Evolutionary conservation across 2,329 filamentous ascomycete genomes (phyloP).

Genomic region (Cytospora piceicola): DNA sequence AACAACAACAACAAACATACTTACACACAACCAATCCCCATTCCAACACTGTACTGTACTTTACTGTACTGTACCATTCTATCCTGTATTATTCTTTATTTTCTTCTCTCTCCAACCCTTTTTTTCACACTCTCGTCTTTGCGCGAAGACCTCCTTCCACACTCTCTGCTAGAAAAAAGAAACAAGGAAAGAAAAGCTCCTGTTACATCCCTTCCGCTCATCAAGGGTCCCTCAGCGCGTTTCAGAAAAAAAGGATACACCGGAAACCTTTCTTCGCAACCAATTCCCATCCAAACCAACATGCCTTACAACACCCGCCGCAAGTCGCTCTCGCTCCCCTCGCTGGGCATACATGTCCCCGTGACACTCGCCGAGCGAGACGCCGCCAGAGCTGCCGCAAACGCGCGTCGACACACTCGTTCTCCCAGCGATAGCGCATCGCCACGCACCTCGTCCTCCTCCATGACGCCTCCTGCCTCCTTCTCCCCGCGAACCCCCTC

Average conservation of each 20-base stretch:
- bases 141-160: neutral
- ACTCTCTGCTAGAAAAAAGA: neutral
- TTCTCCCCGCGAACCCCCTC: conserved; percentile 33
- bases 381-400: conserved; percentile 50
- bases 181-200: conserved; percentile 6
- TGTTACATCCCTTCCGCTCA: conserved; percentile 1
- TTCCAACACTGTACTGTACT: neutral
- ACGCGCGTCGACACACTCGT: conserved; percentile 46
- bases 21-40: neutral
- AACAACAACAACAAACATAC: conserved; percentile 8
- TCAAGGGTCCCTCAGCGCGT: conserved; percentile 12
- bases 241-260: conserved; percentile 1
- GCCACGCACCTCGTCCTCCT: conserved; percentile 35
- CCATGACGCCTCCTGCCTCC: conserved; percentile 38
- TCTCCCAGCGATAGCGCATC: conserved; percentile 31
- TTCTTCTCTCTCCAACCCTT: neutral
- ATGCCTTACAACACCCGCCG: conserved; percentile 98
- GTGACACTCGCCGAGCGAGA: conserved; percentile 65
- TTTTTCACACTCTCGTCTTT: neutral
- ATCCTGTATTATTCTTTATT: conserved; percentile 13
- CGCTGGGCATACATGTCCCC: conserved; percentile 87
- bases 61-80: conserved; percentile 16
- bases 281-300: conserved; percentile 34
- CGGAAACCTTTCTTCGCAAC: neutral
- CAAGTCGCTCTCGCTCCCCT: conserved; percentile 91